Base-by-base conservation (phyloP, 352 stramenopile species). In the Phytophthora aleatoria region DNA sequence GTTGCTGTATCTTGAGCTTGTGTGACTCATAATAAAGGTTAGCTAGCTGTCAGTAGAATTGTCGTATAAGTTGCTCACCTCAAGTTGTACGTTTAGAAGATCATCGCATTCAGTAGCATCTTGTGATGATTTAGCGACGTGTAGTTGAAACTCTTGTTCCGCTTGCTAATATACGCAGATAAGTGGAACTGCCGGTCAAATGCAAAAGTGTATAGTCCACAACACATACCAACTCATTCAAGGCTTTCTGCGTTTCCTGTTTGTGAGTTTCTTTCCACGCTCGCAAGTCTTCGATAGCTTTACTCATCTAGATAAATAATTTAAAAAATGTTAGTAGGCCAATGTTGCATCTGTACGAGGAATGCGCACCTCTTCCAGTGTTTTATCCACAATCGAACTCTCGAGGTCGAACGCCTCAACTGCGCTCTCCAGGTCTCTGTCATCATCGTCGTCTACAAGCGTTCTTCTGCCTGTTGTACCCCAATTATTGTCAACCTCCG, bases 181-280 rank as follows among this genome's bases (percentile, higher is more conserved):
- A 12, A 41, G 35, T 20, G 20, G 20, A 20, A 20, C 20, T 20
- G 20, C 20, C 20, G 20, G 20, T 20, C 20, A 20, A 20, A 20
- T 20, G 20, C 20, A 20, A 20, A 20, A 20, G 20, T 20, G 20
- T 20, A 20, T 20, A 20, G 20, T 20, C 9, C n/a, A 31, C 11
- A 41, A 47, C 27, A 57, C 63, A 48, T 60, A 87, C 77, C 48
- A 83, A 54, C 55, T 73, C 47, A 12, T 41, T 33, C 11, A 81
- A 57, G 2, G 62, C 69, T 48, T 67, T 43, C 8, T 76, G 64
- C 1, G 61, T 79, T 35, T 58, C 39, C 3, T 68, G 43, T n/a
- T 76, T 30, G 11, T 81, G 75, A 1, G 42, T 5, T 5, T 74
- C 38, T 63, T 75, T 84, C 80, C 80, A 89, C 6, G 50, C 33